Base-by-base conservation (phyloP, 306 rosid genomes). In the Inga laurina region DNA sequence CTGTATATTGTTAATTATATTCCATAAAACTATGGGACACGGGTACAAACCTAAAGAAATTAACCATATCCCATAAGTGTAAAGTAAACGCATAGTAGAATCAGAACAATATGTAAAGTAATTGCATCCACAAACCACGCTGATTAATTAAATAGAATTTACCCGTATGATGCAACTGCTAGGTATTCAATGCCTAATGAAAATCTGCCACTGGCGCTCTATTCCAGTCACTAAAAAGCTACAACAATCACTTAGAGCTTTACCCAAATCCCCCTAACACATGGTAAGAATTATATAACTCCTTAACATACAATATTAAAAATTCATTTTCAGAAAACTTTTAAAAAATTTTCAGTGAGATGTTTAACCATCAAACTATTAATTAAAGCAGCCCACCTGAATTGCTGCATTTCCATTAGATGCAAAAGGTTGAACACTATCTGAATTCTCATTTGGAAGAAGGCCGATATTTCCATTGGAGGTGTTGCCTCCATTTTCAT, bases 361-460 rank as follows among this genome's bases (percentile, higher is more conserved):
- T 24, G 65, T 30, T 64, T 46, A 16, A 71, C 39, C 10, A 75
- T 49, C 15, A 72, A 71, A 34, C 49, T 57, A 78, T 19, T n/a
- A 65, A 86, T 16, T 22, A 69, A 64, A 85, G 62, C 59, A 76
- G 62, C 71, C 13, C 45, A 97, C 99, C 99, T 91, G 97, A 34
- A 82, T 74, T 82, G 93, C 85, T 43, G 89, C 76, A 85, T 88
- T 94, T 61, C 93, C 94, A 48, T 88, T 72, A 61, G 93, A 86
- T 68, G 89, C 85, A 88, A 91, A 97, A 39, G 93, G 87, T 57
- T 79, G 80, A 84, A 77, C 92, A 79, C 84, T 89, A 64, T 92
- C 93, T 13, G 97, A 79, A 83, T 77, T 94, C 79, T 93, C 99
- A 90, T 87, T 94, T 57, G 90, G 82, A 82, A 89, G 81, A 77